phyloP scores from a whole-genome alignment of 2,329 filamentous ascomycete species.

The Septoria petroselini region DNA sequence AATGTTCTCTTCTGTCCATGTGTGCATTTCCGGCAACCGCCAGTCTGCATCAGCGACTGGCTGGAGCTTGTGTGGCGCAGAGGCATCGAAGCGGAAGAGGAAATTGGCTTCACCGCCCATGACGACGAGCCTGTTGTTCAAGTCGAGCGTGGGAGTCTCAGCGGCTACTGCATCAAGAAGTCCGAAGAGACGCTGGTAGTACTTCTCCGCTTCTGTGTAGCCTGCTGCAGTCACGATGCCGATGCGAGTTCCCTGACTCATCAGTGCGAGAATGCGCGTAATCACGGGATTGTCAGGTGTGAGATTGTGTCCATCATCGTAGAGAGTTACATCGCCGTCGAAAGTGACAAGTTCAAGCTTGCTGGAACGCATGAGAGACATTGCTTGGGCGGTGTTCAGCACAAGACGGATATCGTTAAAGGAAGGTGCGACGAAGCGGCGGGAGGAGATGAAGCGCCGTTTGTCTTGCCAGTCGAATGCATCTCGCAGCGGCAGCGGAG shows the following conservation, averaged over 20 bases:
- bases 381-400: conserved; percentile 90
- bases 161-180: conserved; percentile 72
- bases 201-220: conserved; percentile 81
- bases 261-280: conserved; percentile 62
- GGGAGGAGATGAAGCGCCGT: conserved; percentile 79
- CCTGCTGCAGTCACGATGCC: conserved; percentile 96
- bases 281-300: conserved; percentile 75
- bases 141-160: conserved; percentile 44
- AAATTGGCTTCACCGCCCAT: conserved; percentile 97
- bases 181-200: conserved; percentile 82
- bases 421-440: conserved; percentile 89
- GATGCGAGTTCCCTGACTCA: conserved; percentile 74
- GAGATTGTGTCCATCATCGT: conserved; percentile 75
- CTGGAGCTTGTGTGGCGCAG: conserved; percentile 63
- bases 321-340: conserved; percentile 95
- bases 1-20: conserved; percentile 76
- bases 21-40: conserved; percentile 73
- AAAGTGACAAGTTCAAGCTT: conserved; percentile 86
- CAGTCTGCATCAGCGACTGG: conserved; percentile 64
- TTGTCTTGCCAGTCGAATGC: conserved; percentile 80
- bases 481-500: conserved; percentile 76
- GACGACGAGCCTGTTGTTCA: conserved; percentile 60
- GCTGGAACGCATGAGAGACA: conserved; percentile 75
- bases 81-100: conserved; percentile 73
- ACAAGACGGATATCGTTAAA: conserved; percentile 96